These are phyloP conservation scores for Suillus ampliporus DNA, from an alignment of 768 basidiomycete genomes.

Conservation along the genomic window DNA sequence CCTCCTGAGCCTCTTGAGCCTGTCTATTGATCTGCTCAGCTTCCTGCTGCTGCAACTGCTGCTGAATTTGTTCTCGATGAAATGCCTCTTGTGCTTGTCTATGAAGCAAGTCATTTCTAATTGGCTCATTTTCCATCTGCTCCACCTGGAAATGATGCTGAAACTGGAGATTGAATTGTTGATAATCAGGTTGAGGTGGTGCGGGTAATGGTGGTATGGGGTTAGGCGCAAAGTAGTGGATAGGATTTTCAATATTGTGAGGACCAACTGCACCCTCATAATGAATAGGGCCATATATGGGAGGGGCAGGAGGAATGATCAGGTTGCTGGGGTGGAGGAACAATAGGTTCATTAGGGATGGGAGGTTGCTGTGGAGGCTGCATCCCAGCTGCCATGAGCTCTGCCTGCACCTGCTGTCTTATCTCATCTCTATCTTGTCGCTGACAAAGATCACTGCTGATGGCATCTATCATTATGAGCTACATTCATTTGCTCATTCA, in stretches of 20 bases:
- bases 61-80: neutral
- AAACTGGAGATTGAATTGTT: neutral
- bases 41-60: too few species aligned
- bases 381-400: neutral
- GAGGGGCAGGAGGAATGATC: neutral
- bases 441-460: neutral
- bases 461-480: neutral
- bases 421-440: neutral
- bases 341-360: neutral
- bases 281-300: neutral
- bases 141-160: neutral
- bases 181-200: neutral
- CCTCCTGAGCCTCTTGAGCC: too few species aligned
- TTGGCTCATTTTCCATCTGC: neutral
- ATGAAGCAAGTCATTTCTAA: neutral
- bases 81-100: neutral
- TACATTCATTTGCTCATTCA: neutral
- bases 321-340: too few species aligned
- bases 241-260: neutral
- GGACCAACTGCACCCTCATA: neutral
- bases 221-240: neutral
- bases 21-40: too few species aligned
- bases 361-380: neutral
- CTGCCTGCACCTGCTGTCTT: neutral
- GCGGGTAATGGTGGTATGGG: neutral